Percentiles rank a stretch among this genome's conserved stretches.
Evolutionary conservation across 2,329 filamentous ascomycete genomes (phyloP).

Genomic region (Aspergillus sp.): DNA sequence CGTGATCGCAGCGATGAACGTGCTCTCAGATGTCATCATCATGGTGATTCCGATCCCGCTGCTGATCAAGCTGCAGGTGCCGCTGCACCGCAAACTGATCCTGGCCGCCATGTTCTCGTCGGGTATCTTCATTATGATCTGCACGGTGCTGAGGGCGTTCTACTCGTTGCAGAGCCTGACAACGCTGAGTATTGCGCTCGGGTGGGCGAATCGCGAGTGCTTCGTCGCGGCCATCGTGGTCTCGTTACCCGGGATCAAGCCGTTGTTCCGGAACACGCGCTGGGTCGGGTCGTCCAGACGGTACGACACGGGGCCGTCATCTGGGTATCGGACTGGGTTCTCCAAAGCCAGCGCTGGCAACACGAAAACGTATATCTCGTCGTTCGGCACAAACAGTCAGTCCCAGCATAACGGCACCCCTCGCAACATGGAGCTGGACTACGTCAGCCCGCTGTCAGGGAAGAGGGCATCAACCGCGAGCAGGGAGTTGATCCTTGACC

Average conservation of each 20-base stretch:
- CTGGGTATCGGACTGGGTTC: background rate
- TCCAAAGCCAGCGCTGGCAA: slow-evolving; percentile 6
- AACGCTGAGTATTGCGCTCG: slow-evolving; percentile 13
- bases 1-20: slow-evolving; percentile 12
- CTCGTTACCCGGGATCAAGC: slow-evolving; percentile 19
- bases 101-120: slow-evolving; percentile 18
- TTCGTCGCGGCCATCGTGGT: slow-evolving; percentile 19
- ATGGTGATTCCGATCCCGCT: slow-evolving; percentile 16
- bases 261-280: slow-evolving; percentile 12
- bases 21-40: slow-evolving; percentile 14
- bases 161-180: slow-evolving; percentile 17
- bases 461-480: slow-evolving; percentile 5
- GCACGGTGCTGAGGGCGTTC: slow-evolving; percentile 18
- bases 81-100: slow-evolving; percentile 14
- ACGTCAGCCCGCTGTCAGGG: background rate
- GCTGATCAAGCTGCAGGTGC: slow-evolving; percentile 13
- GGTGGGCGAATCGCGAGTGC: slow-evolving; percentile 19
- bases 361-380: slow-evolving; percentile 7
- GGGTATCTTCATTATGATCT: slow-evolving; percentile 21
- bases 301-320: background rate
- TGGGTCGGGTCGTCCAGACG: slow-evolving; percentile 2
- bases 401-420: background rate
- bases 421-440: slow-evolving; percentile 5
- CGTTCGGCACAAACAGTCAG: slow-evolving; percentile 1
- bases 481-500: slow-evolving; percentile 7